Evolutionary conservation across 257 asterid genomes (phyloP), one percentile per base, ranked within the genome.

Genomic region (Nicotiana benthamiana): DNA sequence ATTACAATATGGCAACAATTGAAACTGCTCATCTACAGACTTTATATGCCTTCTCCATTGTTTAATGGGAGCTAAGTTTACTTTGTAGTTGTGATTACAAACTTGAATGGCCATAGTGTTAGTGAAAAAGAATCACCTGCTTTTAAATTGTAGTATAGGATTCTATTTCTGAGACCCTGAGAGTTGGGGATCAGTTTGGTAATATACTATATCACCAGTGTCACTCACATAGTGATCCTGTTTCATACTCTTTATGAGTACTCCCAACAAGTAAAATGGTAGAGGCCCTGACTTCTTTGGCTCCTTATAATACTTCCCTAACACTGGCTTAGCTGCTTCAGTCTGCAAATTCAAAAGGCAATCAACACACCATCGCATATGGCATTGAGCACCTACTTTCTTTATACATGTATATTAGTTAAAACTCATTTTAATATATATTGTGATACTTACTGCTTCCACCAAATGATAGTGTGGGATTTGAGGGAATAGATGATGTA

Each of bases 401-500:
- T 36, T 36, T 36, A 36, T 36, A 36, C 9, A 36, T 7, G 46
- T 36, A 36, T 36, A 8, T 40, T 7, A 40, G 2, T 40, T 1
- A 36, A 36, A 17, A 67, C 46, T 36, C 46, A 36, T 36, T 36
- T 36, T 36, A 1, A 40, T 16, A 1, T 26, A 62, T 52, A 75
- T 56, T 43, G 1, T 57, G 68, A 28, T 9, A 82, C 91, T 93
- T 82, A 94, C 98, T 7, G 98, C 98, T 90, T 94, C 97, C 2
- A 87, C 83, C 79, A 94, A 86, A 83, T 93, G 88, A 66, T 94
- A 94, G 82, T 94, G 98, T 68, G 97, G 97, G 84, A 94, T 93
- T 83, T 94, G 97, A 32, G 98, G 98, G 83, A 93, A 94, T 84
- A 94, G 97, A 74, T 94, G 98, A 83, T 94, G 98, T 34, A 94